phyloP scores from a whole-genome alignment of 106 monocot genomes.

The Dendrobium chrysotoxum region DNA sequence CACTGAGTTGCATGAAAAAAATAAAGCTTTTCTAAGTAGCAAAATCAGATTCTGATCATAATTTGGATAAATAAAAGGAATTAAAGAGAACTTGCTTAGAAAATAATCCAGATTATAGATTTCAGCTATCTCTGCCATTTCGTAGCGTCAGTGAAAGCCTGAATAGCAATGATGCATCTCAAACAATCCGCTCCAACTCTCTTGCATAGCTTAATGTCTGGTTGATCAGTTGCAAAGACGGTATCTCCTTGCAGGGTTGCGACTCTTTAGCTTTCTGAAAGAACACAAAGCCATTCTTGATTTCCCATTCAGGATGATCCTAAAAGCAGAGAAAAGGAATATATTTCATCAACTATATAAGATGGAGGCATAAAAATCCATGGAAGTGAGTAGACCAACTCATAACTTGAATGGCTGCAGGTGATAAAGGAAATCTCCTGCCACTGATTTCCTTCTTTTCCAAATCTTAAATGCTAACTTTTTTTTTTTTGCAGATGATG shows the following conservation, averaged over 20 bases:
- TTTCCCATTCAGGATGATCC: conserved; percentile 60
- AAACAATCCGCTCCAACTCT: conserved; percentile 86
- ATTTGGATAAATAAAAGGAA: background rate
- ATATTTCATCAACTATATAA: too few species aligned
- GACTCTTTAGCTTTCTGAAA: conserved; percentile 86
- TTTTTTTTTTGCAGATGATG: too few species aligned
- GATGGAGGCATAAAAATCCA: too few species aligned
- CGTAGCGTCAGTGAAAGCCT: background rate
- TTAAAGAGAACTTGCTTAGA: background rate
- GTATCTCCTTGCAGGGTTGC: conserved; percentile 90
- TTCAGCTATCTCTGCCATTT: background rate
- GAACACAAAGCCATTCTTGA: conserved; percentile 41
- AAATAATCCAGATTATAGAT: background rate
- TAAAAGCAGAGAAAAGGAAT: background rate
- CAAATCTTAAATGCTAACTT: too few species aligned
- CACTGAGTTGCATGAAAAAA: too few species aligned
- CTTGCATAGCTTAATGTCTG: conserved; percentile 91
- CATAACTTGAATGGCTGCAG: background rate
- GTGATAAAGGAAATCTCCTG: background rate
- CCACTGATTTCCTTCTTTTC: too few species aligned
- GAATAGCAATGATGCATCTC: too few species aligned
- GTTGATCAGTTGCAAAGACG: conserved; percentile 84
- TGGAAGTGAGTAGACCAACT: background rate
- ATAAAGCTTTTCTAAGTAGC: background rate
- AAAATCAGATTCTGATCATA: background rate